Evolutionary conservation across 1,139 yeast genomes (phyloP).

Genomic region (Hanseniaspora gamundiae): DNA sequence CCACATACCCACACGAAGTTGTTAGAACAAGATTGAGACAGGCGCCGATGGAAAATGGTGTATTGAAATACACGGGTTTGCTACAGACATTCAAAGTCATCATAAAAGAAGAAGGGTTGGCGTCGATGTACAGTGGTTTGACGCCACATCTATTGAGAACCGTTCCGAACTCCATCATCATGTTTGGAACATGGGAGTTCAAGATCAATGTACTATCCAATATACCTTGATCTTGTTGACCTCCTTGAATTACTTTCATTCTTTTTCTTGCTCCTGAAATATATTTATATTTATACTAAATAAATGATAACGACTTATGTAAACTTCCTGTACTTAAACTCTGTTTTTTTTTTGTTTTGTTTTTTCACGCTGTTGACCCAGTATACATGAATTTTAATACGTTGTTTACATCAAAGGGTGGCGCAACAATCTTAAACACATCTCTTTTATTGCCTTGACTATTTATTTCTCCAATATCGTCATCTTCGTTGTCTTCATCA

Average conservation of each 20-base stretch:
- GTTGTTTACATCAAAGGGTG: slow-evolving; percentile 24
- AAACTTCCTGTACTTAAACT: too few species aligned
- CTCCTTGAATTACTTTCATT: too few species aligned
- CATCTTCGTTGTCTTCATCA: not conserved
- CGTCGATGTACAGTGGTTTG: slow-evolving; percentile 92
- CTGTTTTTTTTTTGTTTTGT: not conserved
- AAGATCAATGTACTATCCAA: slow-evolving; percentile 57
- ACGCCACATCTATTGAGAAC: slow-evolving; percentile 95
- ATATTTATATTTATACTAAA: too few species aligned
- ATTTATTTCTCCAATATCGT: slow-evolving; percentile 22
- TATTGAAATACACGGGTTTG: slow-evolving; percentile 79
- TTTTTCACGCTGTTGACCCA: slow-evolving; percentile 21
- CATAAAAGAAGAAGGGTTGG: slow-evolving; percentile 81
- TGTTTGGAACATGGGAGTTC: slow-evolving; percentile 99
- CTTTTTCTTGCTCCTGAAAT: too few species aligned
- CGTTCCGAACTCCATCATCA: slow-evolving; percentile 93
- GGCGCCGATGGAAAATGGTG: slow-evolving; percentile 75
- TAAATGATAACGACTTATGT: too few species aligned
- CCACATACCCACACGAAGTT: slow-evolving; percentile 96
- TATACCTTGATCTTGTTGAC: not conserved
- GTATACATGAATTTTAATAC: slow-evolving; percentile 31
- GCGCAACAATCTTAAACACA: slow-evolving; percentile 12
- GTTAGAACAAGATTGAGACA: slow-evolving; percentile 92
- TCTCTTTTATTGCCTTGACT: slow-evolving; percentile 40
- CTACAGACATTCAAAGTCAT: slow-evolving; percentile 76